Conservation (phyloP, 2,329 filamentous ascomycete species). For the Aspergillus sp. region DNA sequence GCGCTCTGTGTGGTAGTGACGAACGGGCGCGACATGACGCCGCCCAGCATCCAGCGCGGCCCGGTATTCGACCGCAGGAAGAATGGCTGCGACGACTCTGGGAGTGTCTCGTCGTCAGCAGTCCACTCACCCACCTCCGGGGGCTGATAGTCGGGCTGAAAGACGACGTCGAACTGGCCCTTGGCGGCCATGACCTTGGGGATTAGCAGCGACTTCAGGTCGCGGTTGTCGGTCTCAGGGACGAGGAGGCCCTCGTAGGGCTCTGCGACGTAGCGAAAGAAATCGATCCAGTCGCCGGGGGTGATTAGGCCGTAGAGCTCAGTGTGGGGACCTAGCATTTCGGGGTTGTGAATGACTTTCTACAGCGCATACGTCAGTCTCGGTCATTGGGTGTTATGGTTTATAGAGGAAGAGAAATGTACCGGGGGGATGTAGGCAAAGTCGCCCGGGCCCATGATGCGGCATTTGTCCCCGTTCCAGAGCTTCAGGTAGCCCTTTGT, state of each 20-base stretch:
- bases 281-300: slow-evolving; percentile 59
- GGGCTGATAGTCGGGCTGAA: slow-evolving; percentile 48
- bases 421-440: slow-evolving; percentile 59
- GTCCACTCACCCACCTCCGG: slow-evolving; percentile 37
- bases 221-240: slow-evolving; percentile 52
- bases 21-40: slow-evolving; percentile 43
- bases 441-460: slow-evolving; percentile 54
- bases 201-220: slow-evolving; percentile 50
- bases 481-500: slow-evolving; percentile 56
- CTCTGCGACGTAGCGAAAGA: slow-evolving; percentile 58
- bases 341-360: slow-evolving; percentile 55
- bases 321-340: slow-evolving; percentile 53
- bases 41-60: slow-evolving; percentile 31
- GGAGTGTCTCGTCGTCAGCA: slow-evolving; percentile 22
- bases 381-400: too few relatives aligned
- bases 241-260: slow-evolving; percentile 50
- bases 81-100: slow-evolving; percentile 39
- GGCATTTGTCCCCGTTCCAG: slow-evolving; percentile 57
- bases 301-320: slow-evolving; percentile 55
- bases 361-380: slow-evolving; percentile 17
- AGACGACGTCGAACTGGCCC: slow-evolving; percentile 56
- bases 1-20: slow-evolving; percentile 47
- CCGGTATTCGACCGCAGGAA: slow-evolving; percentile 51
- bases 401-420: slow-evolving; percentile 13
- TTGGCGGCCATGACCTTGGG: slow-evolving; percentile 57